Base-by-base conservation (phyloP, 495 filamentous ascomycete genomes). In the Aspergillus nidulans region DNA sequence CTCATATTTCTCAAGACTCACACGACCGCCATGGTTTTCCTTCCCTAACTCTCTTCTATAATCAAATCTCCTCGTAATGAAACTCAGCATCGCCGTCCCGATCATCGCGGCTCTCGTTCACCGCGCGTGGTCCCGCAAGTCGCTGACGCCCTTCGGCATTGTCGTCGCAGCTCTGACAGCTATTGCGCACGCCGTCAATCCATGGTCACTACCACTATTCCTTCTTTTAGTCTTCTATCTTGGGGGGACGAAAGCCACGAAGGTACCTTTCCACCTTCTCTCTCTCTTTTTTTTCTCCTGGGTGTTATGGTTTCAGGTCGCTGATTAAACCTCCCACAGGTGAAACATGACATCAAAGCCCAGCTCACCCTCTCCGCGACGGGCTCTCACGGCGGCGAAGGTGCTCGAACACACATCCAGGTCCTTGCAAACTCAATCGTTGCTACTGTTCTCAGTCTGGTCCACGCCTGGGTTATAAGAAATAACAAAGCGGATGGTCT, bases 351-450 rank as follows among this genome's bases (percentile, higher is more conserved):
- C 50, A 75, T 92, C 64, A 98, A 98, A 73, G 80, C 85, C 0
- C 81, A 73, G 25, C 75, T 96, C 44, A 97, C 94, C 0, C 70
- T 92, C 45, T 86, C 86, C 39, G 81, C 90, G 6, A 77, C 82
- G 26, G 91, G 90, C 42, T 67, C 78, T 16, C 66, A 82, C 9
- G 89, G 88, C 50, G 89, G 88, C 52, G 91, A 96, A 68, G 89
- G 87, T 4, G 78, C 88, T 3, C 79, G 94, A 16, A 95, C 83
- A 4, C 87, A 94, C 68, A 74, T 92, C 48, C 94, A 98, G 77
- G 94, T 98, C 9, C 72, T 97, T 13, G 90, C 90, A 26, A 98
- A 97, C 69, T 94, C 89, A 6, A 66, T 85, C 46, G 85, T 88
- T 19, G 91, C 90, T 15, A 88, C 87, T 19, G 67, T 89, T 9